Percentiles rank a stretch among this genome's conserved stretches.
Evolutionary conservation across 2,329 filamentous ascomycete genomes (phyloP).

Genomic region (Fusarium oxysporum): DNA sequence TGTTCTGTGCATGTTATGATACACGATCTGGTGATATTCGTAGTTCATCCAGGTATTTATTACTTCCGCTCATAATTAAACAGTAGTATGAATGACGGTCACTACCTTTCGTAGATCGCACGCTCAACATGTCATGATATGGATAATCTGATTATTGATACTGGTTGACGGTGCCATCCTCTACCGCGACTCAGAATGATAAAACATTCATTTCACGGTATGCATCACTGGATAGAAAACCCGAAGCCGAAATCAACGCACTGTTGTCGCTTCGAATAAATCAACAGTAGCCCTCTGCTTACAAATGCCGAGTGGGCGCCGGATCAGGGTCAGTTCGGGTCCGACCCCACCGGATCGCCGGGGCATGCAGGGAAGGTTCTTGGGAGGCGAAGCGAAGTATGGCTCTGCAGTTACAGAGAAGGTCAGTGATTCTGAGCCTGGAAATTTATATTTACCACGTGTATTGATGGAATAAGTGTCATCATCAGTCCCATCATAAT

Average conservation of each 20-base stretch:
- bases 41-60: accelerated
- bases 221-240: accelerated
- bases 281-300: neutral
- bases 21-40: accelerated
- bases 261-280: accelerated
- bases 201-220: neutral
- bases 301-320: neutral
- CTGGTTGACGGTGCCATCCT: neutral
- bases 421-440: accelerated
- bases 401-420: accelerated
- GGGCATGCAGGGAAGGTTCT: neutral
- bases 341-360: neutral
- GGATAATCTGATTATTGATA: neutral
- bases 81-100: accelerated
- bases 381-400: no score
- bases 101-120: accelerated
- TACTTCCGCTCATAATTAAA: accelerated
- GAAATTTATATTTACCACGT: no score
- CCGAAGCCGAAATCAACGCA: accelerated
- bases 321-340: neutral
- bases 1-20: no score
- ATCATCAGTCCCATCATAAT: neutral
- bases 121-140: neutral
- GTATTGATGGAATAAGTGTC: accelerated
- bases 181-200: neutral